Evolutionary conservation across 1,284 basidiomycete genomes (phyloP), one percentile per base, ranked within the genome.

Genomic region (Vanrija sp.): DNA sequence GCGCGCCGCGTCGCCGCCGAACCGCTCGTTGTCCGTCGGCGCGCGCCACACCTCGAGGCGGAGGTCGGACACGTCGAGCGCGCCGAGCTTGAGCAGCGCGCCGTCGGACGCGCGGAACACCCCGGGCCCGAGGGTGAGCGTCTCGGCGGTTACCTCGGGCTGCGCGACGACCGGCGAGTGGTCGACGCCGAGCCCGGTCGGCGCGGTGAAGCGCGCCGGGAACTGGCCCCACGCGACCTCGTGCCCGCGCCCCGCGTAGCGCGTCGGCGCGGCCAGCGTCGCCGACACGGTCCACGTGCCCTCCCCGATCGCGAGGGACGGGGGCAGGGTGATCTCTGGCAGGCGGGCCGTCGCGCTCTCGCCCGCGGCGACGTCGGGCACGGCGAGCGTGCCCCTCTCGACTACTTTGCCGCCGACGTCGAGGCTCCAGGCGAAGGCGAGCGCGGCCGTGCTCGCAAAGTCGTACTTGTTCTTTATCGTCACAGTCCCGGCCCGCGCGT

Each of bases 171-270:
- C 31, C 10, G 31, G 31, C 31, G 18, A 18, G 39, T 41, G 39
- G 39, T 41, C 22, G 7, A 15, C 10, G 8, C 7, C 6, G 35
- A 47, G 31, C 9, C 31, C 10, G 10, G 31, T 31, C 14, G 43
- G 8, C 36, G 45, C 31, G 15, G 18, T 36, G 2, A 18, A 22
- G 14, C 19, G 31, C 31, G 38, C 38, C 8, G 27, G 16, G 20
- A 37, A 36, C 51, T 64, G 60, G 19, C 45, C 61, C 54, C 56
- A 62, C 1, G 56, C 56, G 3, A 65, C 39, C 41, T 60, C 63
- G 41, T 65, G 63, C 0, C 57, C 61, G 0, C 42, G 52, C 41
- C 54, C 20, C 1, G 59, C 59, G 59, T 61, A 65, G 6, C 25
- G 18, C 1, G 53, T 36, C 4, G 41, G 36, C 19, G 43, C 24